phyloP scores from a whole-genome alignment of 1,139 yeast species.

The Candida neerlandica region DNA sequence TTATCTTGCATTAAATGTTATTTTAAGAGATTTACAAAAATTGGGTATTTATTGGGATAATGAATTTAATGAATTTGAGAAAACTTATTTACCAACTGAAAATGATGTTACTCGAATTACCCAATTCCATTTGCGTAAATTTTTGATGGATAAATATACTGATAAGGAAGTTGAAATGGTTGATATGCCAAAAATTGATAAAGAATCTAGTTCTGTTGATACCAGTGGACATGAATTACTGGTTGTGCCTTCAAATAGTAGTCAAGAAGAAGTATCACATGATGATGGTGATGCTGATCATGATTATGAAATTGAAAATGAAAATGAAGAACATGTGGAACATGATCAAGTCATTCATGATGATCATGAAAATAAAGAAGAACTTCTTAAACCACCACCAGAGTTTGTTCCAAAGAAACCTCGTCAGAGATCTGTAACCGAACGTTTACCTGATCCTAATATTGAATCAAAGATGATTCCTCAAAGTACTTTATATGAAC shows the following conservation, averaged over 20 bases:
- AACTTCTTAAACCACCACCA: background rate
- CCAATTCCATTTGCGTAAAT: conserved; percentile 79
- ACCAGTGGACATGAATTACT: background rate
- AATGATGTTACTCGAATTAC: conserved; percentile 91
- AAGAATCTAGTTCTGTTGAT: background rate
- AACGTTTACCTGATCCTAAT: conserved; percentile 12
- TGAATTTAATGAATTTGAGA: conserved; percentile 83
- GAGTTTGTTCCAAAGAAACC: conserved; percentile 13
- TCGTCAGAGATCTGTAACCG: conserved; percentile 1
- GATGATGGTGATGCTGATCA: background rate
- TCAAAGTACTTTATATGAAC: conserved; percentile 14
- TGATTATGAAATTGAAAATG: background rate
- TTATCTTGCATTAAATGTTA: conserved; percentile 68
- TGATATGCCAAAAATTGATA: conserved; percentile 5
- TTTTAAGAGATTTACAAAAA: conserved; percentile 74
- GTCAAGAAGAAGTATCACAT: background rate
- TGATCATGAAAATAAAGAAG: conserved; percentile 3
- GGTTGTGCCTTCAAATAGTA: background rate
- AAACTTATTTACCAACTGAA: conserved; percentile 81
- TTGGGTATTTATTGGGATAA: conserved; percentile 86
- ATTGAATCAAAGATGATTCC: conserved; percentile 17
- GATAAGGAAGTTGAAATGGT: conserved; percentile 22
- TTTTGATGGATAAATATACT: conserved; percentile 58
- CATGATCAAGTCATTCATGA: conserved; percentile 1
- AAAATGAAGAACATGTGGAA: conserved; percentile 18